These are phyloP conservation scores for Hortaea sp. DNA, from an alignment of 2,329 filamentous ascomycete species.

Conservation along the genomic window DNA sequence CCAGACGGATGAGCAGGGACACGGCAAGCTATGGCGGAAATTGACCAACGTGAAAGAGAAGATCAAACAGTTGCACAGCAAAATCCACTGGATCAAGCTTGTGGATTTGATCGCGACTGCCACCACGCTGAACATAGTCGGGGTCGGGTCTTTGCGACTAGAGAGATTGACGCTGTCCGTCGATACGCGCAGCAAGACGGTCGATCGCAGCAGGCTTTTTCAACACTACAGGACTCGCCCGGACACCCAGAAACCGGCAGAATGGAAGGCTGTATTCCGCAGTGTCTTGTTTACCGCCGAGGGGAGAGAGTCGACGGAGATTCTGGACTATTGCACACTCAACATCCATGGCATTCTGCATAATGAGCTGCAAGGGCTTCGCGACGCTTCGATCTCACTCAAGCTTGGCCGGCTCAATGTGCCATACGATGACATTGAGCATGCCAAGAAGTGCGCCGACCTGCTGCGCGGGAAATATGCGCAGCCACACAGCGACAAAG, in stretches of 20 bases:
- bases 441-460: constrained; percentile 49
- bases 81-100: constrained; percentile 79
- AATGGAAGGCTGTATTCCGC: constrained; percentile 82
- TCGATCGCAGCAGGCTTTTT: constrained; percentile 82
- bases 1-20: constrained; percentile 25
- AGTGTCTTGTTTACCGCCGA: constrained; percentile 84
- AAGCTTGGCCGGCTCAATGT: constrained; percentile 87
- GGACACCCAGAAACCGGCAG: constrained; percentile 62
- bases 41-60: constrained; percentile 71
- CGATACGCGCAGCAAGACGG: constrained; percentile 83
- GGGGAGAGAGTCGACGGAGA: constrained; percentile 71
- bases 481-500: constrained; percentile 18
- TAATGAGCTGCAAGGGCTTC: constrained; percentile 72
- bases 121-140: constrained; percentile 63
- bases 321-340: constrained; percentile 77
- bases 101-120: constrained; percentile 81
- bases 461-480: constrained; percentile 32
- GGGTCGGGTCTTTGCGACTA: constrained; percentile 75
- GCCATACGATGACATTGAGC: constrained; percentile 74
- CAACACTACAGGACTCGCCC: constrained; percentile 61
- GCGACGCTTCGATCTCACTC: constrained; percentile 79
- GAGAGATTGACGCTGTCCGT: constrained; percentile 78
- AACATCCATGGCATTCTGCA: constrained; percentile 90
- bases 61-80: constrained; percentile 75
- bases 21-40: constrained; percentile 67